A percentile compares a stretch with the other conserved stretches of the same genome.
Evolutionary conservation across 345 rosid species (phyloP).

Genomic region (Melaleuca alternifolia): DNA sequence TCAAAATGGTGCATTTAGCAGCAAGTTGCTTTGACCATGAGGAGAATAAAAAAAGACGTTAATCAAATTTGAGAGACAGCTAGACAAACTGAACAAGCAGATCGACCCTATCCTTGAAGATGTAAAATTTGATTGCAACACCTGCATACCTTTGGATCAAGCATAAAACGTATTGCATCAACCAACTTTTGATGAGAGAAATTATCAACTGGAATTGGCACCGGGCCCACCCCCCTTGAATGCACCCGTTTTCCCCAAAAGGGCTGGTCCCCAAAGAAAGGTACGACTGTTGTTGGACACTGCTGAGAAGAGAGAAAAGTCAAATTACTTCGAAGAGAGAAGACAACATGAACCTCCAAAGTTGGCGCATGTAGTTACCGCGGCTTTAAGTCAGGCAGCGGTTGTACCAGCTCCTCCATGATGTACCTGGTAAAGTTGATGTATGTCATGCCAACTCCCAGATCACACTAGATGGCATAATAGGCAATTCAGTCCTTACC

Average conservation of each 20-base stretch:
- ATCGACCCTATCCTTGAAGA: background rate
- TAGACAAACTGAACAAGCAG: background rate
- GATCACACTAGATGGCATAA: background rate
- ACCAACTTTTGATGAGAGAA: conserved; percentile 41
- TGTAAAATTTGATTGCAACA: background rate
- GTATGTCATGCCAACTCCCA: background rate
- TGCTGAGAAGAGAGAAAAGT: background rate
- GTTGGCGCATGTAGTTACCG: conserved; percentile 17
- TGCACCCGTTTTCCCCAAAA: conserved; percentile 59
- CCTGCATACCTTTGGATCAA: conserved; percentile 26
- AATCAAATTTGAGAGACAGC: background rate
- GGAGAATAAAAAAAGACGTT: background rate
- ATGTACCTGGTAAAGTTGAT: conserved; percentile 23
- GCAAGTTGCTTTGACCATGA: background rate
- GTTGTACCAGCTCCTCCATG: conserved; percentile 61
- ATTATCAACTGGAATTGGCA: conserved; percentile 38
- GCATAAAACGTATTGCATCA: conserved; percentile 40
- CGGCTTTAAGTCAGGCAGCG: conserved; percentile 58
- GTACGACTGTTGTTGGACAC: conserved; percentile 54
- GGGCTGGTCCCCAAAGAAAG: conserved; percentile 57
- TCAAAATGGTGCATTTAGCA: background rate
- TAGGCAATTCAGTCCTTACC: conserved; percentile 23
- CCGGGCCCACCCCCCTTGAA: conserved; percentile 44
- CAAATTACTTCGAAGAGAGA: background rate
- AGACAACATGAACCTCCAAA: background rate